Conservation (phyloP, 495 filamentous ascomycete species). For the Xylaria telfairii region DNA sequence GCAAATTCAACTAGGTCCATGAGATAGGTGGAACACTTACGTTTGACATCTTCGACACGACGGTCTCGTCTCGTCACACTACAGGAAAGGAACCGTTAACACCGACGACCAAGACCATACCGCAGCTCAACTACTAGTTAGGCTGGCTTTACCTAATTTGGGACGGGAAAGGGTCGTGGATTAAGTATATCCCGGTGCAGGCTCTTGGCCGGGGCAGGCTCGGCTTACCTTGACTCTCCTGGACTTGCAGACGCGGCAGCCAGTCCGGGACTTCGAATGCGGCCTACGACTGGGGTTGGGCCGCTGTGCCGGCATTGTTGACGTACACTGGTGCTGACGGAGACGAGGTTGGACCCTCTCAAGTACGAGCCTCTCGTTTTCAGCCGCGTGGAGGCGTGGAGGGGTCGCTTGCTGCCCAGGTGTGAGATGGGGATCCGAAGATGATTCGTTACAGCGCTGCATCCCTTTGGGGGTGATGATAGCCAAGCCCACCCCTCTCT, state of each 20-base stretch:
- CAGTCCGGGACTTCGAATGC: conserved; percentile 25
- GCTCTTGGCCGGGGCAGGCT: not conserved
- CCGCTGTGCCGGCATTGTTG: conserved; percentile 11
- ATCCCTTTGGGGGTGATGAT: not conserved
- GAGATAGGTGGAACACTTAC: conserved; percentile 3
- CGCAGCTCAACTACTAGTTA: not conserved
- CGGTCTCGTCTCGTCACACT: conserved; percentile 25
- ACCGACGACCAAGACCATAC: not conserved
- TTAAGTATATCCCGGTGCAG: not conserved
- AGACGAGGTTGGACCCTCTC: conserved; percentile 2
- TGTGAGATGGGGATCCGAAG: not conserved
- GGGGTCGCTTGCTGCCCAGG: not conserved
- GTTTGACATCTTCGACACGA: conserved; percentile 24
- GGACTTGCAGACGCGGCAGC: conserved; percentile 25
- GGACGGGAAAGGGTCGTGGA: not conserved
- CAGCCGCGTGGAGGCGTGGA: conserved; percentile 6
- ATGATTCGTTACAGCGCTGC: conserved; percentile 16
- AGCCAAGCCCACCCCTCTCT: not conserved
- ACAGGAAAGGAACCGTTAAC: not conserved
- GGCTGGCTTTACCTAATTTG: not conserved
- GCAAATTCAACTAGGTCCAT: not conserved
- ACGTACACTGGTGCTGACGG: not conserved
- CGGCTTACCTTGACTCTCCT: conserved; percentile 22
- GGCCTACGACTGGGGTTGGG: conserved; percentile 16
- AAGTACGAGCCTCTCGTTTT: conserved; percentile 18